Evolutionary conservation across 208 protist species (phyloP).

Genomic region (Phytomonas francai): DNA sequence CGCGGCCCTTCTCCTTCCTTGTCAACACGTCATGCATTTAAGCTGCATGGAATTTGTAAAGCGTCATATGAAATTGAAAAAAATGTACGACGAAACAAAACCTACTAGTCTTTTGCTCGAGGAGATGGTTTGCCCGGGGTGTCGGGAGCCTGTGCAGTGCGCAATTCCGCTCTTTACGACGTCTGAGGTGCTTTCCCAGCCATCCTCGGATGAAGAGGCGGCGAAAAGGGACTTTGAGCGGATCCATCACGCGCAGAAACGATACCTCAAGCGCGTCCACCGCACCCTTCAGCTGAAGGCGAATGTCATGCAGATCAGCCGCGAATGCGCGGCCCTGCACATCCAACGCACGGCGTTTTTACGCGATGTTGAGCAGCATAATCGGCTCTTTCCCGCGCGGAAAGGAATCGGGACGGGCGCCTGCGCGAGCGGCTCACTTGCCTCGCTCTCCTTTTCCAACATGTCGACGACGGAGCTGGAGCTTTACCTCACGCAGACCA

Average conservation of each 20-base stretch:
- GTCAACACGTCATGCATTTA: constrained; percentile 75
- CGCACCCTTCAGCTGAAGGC: constrained; percentile 26
- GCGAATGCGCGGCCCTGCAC: constrained; percentile 55
- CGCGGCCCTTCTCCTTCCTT: constrained; percentile 62
- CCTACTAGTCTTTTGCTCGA: not conserved
- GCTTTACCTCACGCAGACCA: constrained; percentile 54
- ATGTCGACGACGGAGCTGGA: constrained; percentile 73
- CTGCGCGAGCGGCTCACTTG: not conserved
- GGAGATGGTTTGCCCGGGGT: constrained; percentile 35
- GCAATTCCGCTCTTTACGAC: constrained; percentile 50
- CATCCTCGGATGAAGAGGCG: not conserved
- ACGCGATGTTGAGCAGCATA: constrained; percentile 41
- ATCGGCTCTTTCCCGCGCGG: constrained; percentile 31
- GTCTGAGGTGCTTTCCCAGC: constrained; percentile 9
- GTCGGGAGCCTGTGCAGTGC: constrained; percentile 21
- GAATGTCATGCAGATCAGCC: constrained; percentile 35
- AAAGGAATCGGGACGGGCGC: not conserved
- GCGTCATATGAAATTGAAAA: constrained; percentile 20
- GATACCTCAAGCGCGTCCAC: constrained; percentile 34
- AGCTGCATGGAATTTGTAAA: constrained; percentile 69
- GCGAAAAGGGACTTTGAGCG: constrained; percentile 7
- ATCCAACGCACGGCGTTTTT: constrained; percentile 29
- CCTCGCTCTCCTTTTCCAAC: constrained; percentile 19
- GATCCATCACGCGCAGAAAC: constrained; percentile 42
- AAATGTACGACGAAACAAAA: constrained; percentile 10